Conservation (phyloP, 2,329 filamentous ascomycete species). For the Exophiala calicioides region DNA sequence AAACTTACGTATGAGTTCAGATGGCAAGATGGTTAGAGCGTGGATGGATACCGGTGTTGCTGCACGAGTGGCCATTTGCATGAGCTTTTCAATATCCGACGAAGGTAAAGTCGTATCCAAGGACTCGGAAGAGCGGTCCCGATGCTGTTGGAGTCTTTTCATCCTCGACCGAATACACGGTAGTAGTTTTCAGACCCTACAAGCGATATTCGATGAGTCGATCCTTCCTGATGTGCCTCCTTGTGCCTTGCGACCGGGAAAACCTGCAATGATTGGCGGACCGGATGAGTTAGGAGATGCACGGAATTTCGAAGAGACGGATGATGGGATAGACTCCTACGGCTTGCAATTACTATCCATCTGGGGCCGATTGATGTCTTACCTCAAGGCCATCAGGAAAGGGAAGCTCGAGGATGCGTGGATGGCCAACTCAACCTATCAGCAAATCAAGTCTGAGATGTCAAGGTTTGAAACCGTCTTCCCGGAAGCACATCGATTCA, state of each 20-base stretch:
- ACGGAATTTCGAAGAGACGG: slow-evolving; percentile 7
- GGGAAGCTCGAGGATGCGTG: slow-evolving; percentile 22
- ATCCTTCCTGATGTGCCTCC: slow-evolving; percentile 21
- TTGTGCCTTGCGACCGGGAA: neutral
- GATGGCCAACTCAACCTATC: slow-evolving; percentile 22
- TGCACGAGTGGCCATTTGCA: slow-evolving; percentile 17
- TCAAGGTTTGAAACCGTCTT: slow-evolving; percentile 25
- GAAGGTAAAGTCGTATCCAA: neutral
- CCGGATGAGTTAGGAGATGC: neutral
- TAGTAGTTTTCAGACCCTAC: slow-evolving; percentile 19
- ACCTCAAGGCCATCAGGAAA: slow-evolving; percentile 22
- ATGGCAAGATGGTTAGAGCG: slow-evolving; percentile 21
- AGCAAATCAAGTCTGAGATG: slow-evolving; percentile 25
- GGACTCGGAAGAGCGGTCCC: slow-evolving; percentile 14
- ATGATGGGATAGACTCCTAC: slow-evolving; percentile 24
- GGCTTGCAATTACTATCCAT: slow-evolving; percentile 22
- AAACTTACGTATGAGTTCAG: slow-evolving; percentile 3
- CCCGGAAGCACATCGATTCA: slow-evolving; percentile 26
- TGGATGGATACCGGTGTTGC: slow-evolving; percentile 27
- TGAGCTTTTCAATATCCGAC: slow-evolving; percentile 9
- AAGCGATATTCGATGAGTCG: slow-evolving; percentile 17
- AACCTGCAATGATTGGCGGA: too few species aligned
- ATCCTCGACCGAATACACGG: slow-evolving; percentile 28
- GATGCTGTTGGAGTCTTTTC: slow-evolving; percentile 27
- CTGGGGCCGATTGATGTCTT: slow-evolving; percentile 26